Conservation (phyloP, 176 grass and related monocot species). For the Otatea glauca region DNA sequence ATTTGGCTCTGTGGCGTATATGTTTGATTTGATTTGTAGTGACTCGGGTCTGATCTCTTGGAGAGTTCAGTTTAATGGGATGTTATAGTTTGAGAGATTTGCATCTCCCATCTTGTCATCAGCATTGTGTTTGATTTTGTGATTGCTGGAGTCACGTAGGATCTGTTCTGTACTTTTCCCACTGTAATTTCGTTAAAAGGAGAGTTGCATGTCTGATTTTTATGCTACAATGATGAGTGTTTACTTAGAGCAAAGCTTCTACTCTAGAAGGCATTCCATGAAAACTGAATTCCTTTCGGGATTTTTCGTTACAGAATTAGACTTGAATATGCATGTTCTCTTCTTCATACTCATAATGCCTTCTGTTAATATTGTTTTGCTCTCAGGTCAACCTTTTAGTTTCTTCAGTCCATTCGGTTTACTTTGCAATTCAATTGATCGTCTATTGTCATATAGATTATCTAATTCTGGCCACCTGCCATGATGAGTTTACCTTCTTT, state of each 20-base stretch:
- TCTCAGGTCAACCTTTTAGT: background rate
- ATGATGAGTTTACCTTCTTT: background rate
- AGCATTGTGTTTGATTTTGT: constrained; percentile 3
- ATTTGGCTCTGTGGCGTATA: constrained; percentile 31
- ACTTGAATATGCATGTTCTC: constrained; percentile 7
- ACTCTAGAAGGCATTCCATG: constrained; percentile 11
- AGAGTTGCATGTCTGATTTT: constrained; percentile 39
- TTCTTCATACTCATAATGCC: background rate
- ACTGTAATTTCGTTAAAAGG: constrained; percentile 46
- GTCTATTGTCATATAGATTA: constrained; percentile 1
- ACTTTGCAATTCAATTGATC: background rate
- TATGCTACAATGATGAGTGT: background rate
- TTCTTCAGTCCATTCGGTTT: background rate
- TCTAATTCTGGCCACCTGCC: background rate
- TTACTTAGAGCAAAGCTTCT: constrained; percentile 12
- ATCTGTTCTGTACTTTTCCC: constrained; percentile 18
- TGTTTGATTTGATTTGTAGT: constrained; percentile 3
- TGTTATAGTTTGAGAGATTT: constrained; percentile 9
- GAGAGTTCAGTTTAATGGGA: background rate
- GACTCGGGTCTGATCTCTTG: background rate
- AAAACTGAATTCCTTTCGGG: constrained; percentile 32
- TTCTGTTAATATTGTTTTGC: constrained; percentile 22
- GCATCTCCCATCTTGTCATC: background rate
- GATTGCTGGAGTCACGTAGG: background rate
- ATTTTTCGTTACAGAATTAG: constrained; percentile 5